A percentile compares a stretch with the other conserved stretches of the same genome.
Conservation (phyloP, 2,329 filamentous ascomycete genomes). For the Ophiobolus disseminans region DNA sequence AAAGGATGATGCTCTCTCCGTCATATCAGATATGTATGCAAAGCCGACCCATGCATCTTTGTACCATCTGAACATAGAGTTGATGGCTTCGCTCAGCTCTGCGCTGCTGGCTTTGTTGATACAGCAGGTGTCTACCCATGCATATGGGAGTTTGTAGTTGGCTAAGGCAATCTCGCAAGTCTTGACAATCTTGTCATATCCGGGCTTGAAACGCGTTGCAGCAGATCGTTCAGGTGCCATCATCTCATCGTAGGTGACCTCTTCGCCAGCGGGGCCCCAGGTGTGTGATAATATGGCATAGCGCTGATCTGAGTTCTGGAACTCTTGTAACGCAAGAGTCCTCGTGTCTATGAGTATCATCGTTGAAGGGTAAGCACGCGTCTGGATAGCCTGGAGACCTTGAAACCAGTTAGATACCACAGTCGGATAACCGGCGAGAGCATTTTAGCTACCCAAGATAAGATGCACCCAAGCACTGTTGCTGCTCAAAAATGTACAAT, state of each 20-base stretch:
- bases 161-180: slow-evolving; percentile 14
- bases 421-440: too few species aligned
- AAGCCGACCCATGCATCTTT: slow-evolving; percentile 16
- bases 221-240: slow-evolving; percentile 2
- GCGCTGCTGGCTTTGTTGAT: slow-evolving; percentile 20
- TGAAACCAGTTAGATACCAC: too few species aligned
- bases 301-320: neutral
- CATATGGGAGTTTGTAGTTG: slow-evolving; percentile 5
- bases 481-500: too few species aligned
- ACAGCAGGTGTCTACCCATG: slow-evolving; percentile 27
- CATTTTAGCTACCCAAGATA: too few species aligned
- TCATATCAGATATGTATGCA: slow-evolving; percentile 16
- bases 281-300: slow-evolving; percentile 22
- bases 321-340: slow-evolving; percentile 1
- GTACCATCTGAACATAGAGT: slow-evolving; percentile 20
- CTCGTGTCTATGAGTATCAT: slow-evolving; percentile 9
- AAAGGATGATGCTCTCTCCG: slow-evolving; percentile 5
- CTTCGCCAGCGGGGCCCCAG: slow-evolving; percentile 9
- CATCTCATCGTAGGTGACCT: slow-evolving; percentile 17
- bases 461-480: too few species aligned
- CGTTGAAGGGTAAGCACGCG: neutral
- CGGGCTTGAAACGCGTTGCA: slow-evolving; percentile 7
- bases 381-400: neutral
- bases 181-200: slow-evolving; percentile 15
- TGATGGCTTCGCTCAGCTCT: slow-evolving; percentile 13